Evolutionary conservation across 2,329 filamentous ascomycete genomes (phyloP).

Genomic region (Akanthomyces lecanii): DNA sequence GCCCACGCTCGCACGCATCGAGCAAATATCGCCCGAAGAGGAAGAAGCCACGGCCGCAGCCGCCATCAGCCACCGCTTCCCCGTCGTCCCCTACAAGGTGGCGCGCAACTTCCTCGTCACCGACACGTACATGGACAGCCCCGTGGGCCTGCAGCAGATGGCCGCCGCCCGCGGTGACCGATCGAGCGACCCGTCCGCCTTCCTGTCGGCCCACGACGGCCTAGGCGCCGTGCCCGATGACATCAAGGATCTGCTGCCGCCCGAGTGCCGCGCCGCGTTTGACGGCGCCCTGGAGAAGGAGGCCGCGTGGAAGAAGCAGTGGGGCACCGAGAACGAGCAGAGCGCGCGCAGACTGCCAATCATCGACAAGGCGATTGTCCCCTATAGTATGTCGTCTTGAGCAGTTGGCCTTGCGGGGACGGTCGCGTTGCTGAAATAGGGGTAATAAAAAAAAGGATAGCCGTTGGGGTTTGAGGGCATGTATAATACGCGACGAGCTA

Average conservation of each 20-base stretch:
- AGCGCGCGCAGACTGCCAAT: slow-evolving; percentile 48
- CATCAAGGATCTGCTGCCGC: slow-evolving; percentile 60
- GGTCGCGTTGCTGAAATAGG: too few relatives aligned
- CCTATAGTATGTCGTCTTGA: slow-evolving; percentile 44
- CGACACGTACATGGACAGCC: slow-evolving; percentile 52
- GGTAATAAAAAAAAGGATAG: background rate
- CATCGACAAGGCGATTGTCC: slow-evolving; percentile 62
- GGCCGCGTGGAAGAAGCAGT: slow-evolving; percentile 66
- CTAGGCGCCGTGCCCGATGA: slow-evolving; percentile 62
- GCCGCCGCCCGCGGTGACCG: slow-evolving; percentile 42
- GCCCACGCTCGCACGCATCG: slow-evolving; percentile 79
- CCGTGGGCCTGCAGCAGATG: slow-evolving; percentile 43
- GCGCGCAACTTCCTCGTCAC: slow-evolving; percentile 53
- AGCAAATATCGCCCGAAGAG: slow-evolving; percentile 55
- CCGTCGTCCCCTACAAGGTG: slow-evolving; percentile 45
- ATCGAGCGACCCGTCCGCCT: slow-evolving; percentile 38
- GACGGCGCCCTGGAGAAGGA: slow-evolving; percentile 63
- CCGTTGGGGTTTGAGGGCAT: background rate
- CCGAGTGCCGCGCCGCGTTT: slow-evolving; percentile 69
- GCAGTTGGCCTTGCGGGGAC: background rate
- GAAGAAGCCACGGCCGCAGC: slow-evolving; percentile 27
- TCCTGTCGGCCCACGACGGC: slow-evolving; percentile 54
- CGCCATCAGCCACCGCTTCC: slow-evolving; percentile 37
- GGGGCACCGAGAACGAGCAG: slow-evolving; percentile 64
- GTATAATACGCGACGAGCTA: background rate